Conservation (phyloP, 108 stramenopile genomes). For the Cyclostephanos invisitatus region DNA sequence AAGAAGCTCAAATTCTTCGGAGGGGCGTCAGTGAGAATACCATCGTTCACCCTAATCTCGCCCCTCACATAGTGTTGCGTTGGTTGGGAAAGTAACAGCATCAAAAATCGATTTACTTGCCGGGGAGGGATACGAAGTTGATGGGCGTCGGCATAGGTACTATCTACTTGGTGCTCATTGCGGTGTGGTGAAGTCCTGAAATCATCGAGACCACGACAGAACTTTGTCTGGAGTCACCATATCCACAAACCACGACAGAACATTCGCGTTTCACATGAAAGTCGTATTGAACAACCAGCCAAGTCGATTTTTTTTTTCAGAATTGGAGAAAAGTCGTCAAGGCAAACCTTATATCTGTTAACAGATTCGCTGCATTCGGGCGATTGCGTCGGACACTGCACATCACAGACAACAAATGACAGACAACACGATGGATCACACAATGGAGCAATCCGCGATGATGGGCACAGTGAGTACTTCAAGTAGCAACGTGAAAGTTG, state of each 20-base stretch:
- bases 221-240: not conserved
- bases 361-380: not conserved
- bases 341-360: not conserved
- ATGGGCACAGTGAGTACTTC: conserved; percentile 11
- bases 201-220: not conserved
- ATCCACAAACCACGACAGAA: not conserved
- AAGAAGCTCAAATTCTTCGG: no score
- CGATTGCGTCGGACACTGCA: not conserved
- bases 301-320: not conserved
- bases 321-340: not conserved
- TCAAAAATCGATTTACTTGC: not conserved
- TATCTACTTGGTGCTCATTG: not conserved
- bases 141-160: not conserved
- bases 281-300: not conserved
- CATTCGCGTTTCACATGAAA: conserved; percentile 9
- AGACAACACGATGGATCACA: conserved; percentile 4
- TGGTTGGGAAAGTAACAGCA: no score
- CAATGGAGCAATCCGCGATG: conserved; percentile 14
- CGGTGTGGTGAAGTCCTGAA: not conserved
- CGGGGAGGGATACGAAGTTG: not conserved
- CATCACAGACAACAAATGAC: not conserved
- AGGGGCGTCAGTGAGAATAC: no score
- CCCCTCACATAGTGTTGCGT: no score
- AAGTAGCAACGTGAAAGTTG: conserved; percentile 44
- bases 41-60: no score